These are phyloP conservation scores for Staphylotrichum longicolle DNA, from an alignment of 495 filamentous ascomycete species.

Conservation along the genomic window DNA sequence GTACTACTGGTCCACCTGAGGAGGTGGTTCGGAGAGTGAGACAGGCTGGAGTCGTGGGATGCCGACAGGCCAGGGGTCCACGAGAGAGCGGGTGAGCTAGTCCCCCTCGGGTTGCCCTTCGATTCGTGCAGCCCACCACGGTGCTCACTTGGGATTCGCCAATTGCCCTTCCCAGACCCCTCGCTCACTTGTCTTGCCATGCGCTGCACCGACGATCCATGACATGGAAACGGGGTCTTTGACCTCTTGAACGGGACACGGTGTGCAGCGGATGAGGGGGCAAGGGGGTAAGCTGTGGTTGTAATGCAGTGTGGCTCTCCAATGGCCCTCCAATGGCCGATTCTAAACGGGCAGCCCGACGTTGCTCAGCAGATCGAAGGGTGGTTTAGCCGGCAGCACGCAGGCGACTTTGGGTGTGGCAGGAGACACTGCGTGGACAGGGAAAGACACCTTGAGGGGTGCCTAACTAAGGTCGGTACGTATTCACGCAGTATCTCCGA, in stretches of 20 bases:
- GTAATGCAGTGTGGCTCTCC: not conserved
- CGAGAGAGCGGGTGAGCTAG: not conserved
- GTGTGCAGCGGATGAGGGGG: not conserved
- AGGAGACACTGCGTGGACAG: not conserved
- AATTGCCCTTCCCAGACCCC: not conserved
- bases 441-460: not conserved
- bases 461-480: too few species aligned
- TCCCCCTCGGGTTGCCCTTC: not conserved
- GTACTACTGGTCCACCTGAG: too few species aligned
- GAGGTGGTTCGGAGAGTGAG: conserved; percentile 9
- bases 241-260: not conserved
- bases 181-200: conserved; percentile 4
- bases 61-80: conserved; percentile 4
- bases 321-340: conserved; percentile 8
- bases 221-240: not conserved
- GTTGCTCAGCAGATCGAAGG: conserved; percentile 1
- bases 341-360: not conserved
- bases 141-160: not conserved
- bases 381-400: conserved; percentile 10
- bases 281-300: not conserved
- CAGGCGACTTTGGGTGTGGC: not conserved
- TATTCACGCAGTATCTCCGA: conserved; percentile 2
- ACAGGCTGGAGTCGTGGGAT: not conserved
- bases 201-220: conserved; percentile 1
- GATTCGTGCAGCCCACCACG: conserved; percentile 2